Percentiles rank a stretch among this genome's conserved stretches.
Conservation (phyloP, 768 basidiomycete species). For the Amanita polypyramis region DNA sequence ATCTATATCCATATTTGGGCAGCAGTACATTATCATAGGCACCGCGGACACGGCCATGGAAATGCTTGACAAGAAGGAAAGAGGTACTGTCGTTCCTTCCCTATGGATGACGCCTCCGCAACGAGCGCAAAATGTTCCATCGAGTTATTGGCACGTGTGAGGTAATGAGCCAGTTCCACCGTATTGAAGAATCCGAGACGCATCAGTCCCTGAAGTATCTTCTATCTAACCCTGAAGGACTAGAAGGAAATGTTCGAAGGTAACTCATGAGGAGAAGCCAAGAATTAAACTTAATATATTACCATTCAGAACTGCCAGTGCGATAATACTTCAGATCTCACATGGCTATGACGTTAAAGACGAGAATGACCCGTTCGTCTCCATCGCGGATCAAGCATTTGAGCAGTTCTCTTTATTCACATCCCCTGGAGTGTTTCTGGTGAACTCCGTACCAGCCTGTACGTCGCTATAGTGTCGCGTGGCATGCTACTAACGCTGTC, state of each 20-base stretch:
- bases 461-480: background rate
- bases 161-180: conserved; percentile 26
- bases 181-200: conserved; percentile 28
- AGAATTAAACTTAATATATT: no score
- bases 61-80: conserved; percentile 40
- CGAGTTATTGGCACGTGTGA: conserved; percentile 28
- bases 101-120: conserved; percentile 30
- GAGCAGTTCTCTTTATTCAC: conserved; percentile 15
- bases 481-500: background rate
- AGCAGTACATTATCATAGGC: no score
- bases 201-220: conserved; percentile 28
- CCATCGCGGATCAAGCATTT: conserved; percentile 16
- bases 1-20: conserved; percentile 2
- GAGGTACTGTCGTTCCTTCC: conserved; percentile 24
- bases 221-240: conserved; percentile 22
- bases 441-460: conserved; percentile 17
- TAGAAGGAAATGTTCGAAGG: conserved; percentile 25
- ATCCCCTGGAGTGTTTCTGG: conserved; percentile 19
- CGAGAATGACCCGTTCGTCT: conserved; percentile 24
- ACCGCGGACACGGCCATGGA: conserved; percentile 27
- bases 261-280: conserved; percentile 13
- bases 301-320: conserved; percentile 1
- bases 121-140: no score
- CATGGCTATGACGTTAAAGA: conserved; percentile 23
- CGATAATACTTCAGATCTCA: conserved; percentile 18